phyloP scores from a whole-genome alignment of 352 stramenopile species.

The Pythium folliculosum region DNA sequence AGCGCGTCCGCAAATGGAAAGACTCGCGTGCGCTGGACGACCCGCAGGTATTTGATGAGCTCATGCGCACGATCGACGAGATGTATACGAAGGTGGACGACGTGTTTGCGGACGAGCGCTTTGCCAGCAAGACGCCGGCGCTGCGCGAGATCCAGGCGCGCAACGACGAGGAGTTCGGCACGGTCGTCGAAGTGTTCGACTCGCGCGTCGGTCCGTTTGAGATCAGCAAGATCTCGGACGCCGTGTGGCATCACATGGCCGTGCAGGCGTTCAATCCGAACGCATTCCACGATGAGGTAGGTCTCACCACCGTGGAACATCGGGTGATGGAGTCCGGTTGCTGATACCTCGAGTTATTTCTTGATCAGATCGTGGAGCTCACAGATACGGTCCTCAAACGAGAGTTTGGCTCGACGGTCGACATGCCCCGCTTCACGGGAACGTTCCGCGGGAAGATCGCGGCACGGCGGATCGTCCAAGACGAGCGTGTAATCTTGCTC shows the following conservation, averaged over 20 bases:
- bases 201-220: slow-evolving; percentile 16
- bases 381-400: slow-evolving; percentile 15
- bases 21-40: slow-evolving; percentile 11
- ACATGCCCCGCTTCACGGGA: slow-evolving; percentile 1
- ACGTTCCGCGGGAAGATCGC: slow-evolving; percentile 17
- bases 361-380: slow-evolving; percentile 11
- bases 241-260: slow-evolving; percentile 25
- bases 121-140: slow-evolving; percentile 7
- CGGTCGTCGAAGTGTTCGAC: slow-evolving; percentile 21
- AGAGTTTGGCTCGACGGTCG: slow-evolving; percentile 12
- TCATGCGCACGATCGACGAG: slow-evolving; percentile 8
- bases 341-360: no score
- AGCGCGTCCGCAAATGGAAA: slow-evolving; percentile 16
- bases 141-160: slow-evolving; percentile 16
- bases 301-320: no score
- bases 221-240: slow-evolving; percentile 14
- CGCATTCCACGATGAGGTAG: slow-evolving; percentile 21
- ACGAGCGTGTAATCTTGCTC: slow-evolving; percentile 18
- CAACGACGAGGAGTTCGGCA: slow-evolving; percentile 21
- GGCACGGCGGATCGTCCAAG: slow-evolving; percentile 13
- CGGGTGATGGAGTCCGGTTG: no score
- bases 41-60: slow-evolving; percentile 11
- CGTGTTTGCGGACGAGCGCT: slow-evolving; percentile 16
- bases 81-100: slow-evolving; percentile 15
- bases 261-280: slow-evolving; percentile 6